phyloP scores from a whole-genome alignment of 176 grass and related monocot species.

The Melocanna baccifera region DNA sequence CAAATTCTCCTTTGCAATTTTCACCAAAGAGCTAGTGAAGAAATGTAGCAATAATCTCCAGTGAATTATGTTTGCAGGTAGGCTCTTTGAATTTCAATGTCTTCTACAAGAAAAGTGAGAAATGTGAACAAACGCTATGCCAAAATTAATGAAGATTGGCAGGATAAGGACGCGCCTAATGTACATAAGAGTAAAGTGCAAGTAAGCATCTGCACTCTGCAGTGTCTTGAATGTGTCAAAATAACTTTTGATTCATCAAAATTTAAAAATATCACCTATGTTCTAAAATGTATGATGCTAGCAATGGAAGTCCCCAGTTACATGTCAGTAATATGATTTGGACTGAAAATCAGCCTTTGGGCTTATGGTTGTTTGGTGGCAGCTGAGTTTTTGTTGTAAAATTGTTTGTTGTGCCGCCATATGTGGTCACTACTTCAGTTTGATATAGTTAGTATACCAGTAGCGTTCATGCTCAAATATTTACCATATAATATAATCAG shows the following conservation, averaged over 20 bases:
- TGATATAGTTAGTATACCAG: not conserved
- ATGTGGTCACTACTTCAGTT: not conserved
- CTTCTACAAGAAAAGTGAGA: slow-evolving; percentile 84
- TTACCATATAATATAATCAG: not conserved
- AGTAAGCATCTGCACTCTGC: slow-evolving; percentile 38
- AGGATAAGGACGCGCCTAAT: slow-evolving; percentile 64
- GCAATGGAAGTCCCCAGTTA: not conserved
- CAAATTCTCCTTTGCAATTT: not conserved
- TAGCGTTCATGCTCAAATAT: not conserved
- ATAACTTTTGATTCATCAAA: not conserved
- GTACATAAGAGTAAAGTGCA: slow-evolving; percentile 57
- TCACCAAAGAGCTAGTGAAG: not conserved
- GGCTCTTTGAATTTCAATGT: slow-evolving; percentile 45
- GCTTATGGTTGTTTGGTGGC: not conserved
- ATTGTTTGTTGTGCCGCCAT: not conserved
- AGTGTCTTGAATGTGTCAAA: slow-evolving; percentile 1
- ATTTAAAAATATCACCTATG: not conserved
- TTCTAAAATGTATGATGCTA: not conserved
- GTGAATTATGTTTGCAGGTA: slow-evolving; percentile 27
- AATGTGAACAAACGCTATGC: slow-evolving; percentile 76
- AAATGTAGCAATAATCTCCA: slow-evolving; percentile 6
- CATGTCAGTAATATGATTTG: not conserved
- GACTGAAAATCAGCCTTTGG: not conserved
- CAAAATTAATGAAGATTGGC: slow-evolving; percentile 77
- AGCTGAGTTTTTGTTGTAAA: not conserved